A percentile compares a stretch with the other conserved stretches of the same genome.
Evolutionary conservation across 2,329 filamentous ascomycete species (phyloP).

Genomic region (Teratosphaeria pseudoeucalypti): DNA sequence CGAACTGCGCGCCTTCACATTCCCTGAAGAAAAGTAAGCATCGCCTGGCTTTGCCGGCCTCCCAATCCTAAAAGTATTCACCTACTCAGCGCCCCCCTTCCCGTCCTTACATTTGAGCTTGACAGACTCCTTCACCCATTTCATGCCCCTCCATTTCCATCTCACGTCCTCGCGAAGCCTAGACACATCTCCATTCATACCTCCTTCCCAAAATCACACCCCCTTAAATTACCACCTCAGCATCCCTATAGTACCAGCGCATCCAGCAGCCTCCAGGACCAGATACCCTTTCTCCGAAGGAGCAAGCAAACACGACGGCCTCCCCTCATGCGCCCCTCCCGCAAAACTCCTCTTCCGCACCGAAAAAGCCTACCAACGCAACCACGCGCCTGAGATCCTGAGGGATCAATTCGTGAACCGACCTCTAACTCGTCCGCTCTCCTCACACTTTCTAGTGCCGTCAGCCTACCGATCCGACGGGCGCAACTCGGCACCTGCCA

Average conservation of each 20-base stretch:
- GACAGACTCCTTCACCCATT: background rate
- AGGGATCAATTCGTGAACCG: background rate
- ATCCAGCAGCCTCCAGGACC: background rate
- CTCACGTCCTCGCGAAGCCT: background rate
- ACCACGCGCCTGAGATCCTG: background rate
- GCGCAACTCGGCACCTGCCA: no score
- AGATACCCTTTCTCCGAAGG: background rate
- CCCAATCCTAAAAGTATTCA: background rate
- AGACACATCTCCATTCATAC: background rate
- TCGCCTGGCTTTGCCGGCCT: no score
- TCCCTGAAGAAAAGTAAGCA: no score
- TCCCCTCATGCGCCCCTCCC: background rate
- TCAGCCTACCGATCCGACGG: background rate
- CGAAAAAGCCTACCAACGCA: background rate
- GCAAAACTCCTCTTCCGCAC: background rate
- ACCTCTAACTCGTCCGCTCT: background rate
- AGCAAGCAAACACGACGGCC: background rate
- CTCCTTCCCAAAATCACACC: background rate
- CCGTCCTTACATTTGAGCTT: background rate
- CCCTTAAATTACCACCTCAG: background rate
- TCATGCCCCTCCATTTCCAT: background rate
- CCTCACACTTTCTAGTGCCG: background rate
- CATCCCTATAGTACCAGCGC: background rate
- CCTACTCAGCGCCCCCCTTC: constrained; percentile 4
- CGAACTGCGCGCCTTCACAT: no score